Evolutionary conservation across 371 early-diverging fungal genomes (phyloP), one percentile per base, ranked within the genome.

Genomic region (Mortierella sp.): DNA sequence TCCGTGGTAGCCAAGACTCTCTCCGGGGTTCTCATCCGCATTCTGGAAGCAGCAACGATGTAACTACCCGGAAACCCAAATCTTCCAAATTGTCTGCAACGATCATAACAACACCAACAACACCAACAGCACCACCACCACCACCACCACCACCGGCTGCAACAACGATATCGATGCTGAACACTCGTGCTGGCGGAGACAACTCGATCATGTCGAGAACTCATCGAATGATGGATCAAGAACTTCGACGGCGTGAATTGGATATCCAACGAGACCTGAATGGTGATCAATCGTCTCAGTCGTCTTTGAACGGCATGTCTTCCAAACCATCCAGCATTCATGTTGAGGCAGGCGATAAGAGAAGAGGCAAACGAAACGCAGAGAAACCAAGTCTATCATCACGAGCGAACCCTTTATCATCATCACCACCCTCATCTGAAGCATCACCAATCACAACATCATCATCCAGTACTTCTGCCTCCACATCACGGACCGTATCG

Each of bases 131-230:
- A n/a, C n/a, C n/a, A n/a, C n/a, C n/a, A n/a, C n/a, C n/a, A n/a
- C n/a, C n/a, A n/a, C n/a, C n/a, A n/a, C n/a, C n/a, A n/a, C n/a
- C n/a, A n/a, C n/a, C n/a, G n/a, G n/a, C n/a, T n/a, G n/a, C 68
- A 14, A 60, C 74, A 9, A 63, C 74, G 8, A 39, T 67, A 47
- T 60, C 68, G 27, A 44, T 45, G 13, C 60, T 73, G n/a, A 67
- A 73, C 55, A 67, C 67, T 17, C 63, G 74, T n/a, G 51, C 74
- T 34, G 58, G 48, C 7, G 48, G 31, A 16, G 54, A 54, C 21
- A 48, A 44, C 12, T 73, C 73, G 3, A 57, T 62, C 51, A 54
- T 73, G 63, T 67, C 74, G 6, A 63, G 55, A 57, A 56, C 68
- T 16, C 58, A 63, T 2, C 60, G 68, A 9, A 57, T 63, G 24